These are phyloP conservation scores for Leucosporidium creatinivorum DNA, from an alignment of 768 basidiomycete genomes.

Conservation along the genomic window DNA sequence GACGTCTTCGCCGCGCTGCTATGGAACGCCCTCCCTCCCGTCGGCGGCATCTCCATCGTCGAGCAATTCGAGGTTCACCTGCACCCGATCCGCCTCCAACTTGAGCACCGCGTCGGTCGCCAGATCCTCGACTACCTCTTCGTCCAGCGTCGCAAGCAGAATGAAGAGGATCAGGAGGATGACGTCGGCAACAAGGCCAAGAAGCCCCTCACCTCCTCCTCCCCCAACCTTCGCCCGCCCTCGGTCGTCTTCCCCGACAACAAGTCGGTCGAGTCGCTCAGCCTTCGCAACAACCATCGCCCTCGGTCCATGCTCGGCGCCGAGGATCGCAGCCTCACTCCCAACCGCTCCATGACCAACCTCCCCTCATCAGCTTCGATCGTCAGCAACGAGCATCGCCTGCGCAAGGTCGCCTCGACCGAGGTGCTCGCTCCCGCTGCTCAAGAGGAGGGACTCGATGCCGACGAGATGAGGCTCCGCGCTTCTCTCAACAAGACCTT, in stretches of 20 bases:
- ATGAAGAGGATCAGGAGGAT: neutral
- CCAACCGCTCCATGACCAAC: neutral
- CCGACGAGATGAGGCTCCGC: slow-evolving; percentile 49
- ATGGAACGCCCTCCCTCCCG: slow-evolving; percentile 79
- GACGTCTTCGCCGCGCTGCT: slow-evolving; percentile 66
- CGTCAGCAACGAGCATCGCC: slow-evolving; percentile 4
- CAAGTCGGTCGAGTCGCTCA: slow-evolving; percentile 34
- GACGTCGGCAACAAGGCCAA: neutral
- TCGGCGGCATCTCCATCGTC: slow-evolving; percentile 87
- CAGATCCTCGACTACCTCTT: slow-evolving; percentile 84
- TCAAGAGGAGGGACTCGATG: slow-evolving; percentile 37
- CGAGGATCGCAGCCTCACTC: neutral
- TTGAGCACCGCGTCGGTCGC: slow-evolving; percentile 73
- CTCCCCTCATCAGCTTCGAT: slow-evolving; percentile 17
- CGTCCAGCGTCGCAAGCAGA: slow-evolving; percentile 34
- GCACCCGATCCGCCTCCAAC: slow-evolving; percentile 76
- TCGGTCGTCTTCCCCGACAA: slow-evolving; percentile 42
- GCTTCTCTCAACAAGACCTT: slow-evolving; percentile 72
- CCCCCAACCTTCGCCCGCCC: slow-evolving; percentile 36
- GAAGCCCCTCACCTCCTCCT: neutral
- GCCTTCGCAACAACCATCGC: neutral
- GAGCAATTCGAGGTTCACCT: slow-evolving; percentile 70
- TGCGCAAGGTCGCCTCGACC: slow-evolving; percentile 18
- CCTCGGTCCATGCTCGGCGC: slow-evolving; percentile 1
- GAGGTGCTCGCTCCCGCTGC: slow-evolving; percentile 9